Percentiles rank a stretch among this genome's conserved stretches.
These are phyloP conservation scores for Barnettozyma wickerhamii DNA, from an alignment of 805 yeast genomes.

Conservation along the genomic window DNA sequence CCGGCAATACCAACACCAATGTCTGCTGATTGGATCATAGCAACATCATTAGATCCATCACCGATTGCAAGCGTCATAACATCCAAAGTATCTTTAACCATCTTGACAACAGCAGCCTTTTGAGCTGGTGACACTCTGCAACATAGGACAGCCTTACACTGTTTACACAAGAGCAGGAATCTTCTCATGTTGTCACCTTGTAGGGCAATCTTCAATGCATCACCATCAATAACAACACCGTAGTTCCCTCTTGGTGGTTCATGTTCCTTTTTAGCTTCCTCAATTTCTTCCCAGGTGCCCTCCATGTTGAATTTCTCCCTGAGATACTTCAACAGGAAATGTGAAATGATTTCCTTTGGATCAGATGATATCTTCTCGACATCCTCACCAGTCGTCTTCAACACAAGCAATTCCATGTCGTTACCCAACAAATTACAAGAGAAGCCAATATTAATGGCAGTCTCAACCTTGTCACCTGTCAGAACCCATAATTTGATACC, in stretches of 20 bases:
- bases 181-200: constrained; percentile 44
- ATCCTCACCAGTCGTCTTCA: constrained; percentile 57
- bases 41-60: constrained; percentile 87
- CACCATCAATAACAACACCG: constrained; percentile 80
- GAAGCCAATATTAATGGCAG: constrained; percentile 84
- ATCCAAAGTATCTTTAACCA: constrained; percentile 68
- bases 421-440: constrained; percentile 74
- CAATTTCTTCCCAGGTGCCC: constrained; percentile 57
- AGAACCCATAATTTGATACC: constrained; percentile 85
- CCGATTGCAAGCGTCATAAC: constrained; percentile 89
- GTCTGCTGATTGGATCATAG: constrained; percentile 86
- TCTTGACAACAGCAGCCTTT: constrained; percentile 75
- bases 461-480: constrained; percentile 87
- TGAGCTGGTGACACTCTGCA: constrained; percentile 89
- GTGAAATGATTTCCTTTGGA: constrained; percentile 29
- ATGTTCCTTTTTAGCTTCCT: constrained; percentile 50
- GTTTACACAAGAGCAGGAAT: constrained; percentile 69
- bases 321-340: constrained; percentile 41
- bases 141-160: constrained; percentile 77
- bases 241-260: constrained; percentile 61
- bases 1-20: constrained; percentile 90
- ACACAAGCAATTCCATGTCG: constrained; percentile 69
- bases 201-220: constrained; percentile 57
- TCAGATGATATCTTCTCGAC: constrained; percentile 38
- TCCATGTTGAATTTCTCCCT: constrained; percentile 50